These are phyloP conservation scores for Fraxinus quadrangulata DNA, from an alignment of 257 asterid genomes.

Conservation along the genomic window DNA sequence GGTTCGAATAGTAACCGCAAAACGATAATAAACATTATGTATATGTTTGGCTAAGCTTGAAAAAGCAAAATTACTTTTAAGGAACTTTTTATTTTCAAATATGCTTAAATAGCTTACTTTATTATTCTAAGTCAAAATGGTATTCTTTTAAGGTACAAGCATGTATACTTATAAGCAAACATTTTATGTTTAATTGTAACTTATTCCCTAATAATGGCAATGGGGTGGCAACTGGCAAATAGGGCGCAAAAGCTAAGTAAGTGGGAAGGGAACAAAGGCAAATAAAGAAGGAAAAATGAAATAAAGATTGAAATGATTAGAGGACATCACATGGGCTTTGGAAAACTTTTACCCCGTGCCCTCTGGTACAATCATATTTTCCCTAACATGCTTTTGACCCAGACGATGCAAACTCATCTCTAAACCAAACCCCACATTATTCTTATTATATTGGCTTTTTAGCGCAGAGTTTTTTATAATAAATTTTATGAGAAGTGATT, in stretches of 20 bases:
- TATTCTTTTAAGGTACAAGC: too few species aligned
- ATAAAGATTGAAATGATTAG: conserved; percentile 20
- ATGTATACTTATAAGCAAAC: too few species aligned
- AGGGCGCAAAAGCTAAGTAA: conserved; percentile 10
- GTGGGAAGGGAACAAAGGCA: conserved; percentile 13
- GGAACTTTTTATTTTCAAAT: too few species aligned
- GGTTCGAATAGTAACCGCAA: too few species aligned
- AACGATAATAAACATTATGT: too few species aligned
- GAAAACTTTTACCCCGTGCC: conserved; percentile 38
- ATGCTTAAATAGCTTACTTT: too few species aligned
- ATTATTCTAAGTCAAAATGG: too few species aligned
- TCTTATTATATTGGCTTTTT: not conserved
- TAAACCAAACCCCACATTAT: conserved; percentile 15
- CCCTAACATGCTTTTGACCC: conserved; percentile 19
- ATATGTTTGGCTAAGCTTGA: too few species aligned
- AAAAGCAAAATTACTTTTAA: too few species aligned
- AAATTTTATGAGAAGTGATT: too few species aligned
- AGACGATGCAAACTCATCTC: conserved; percentile 30
- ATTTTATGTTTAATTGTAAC: not conserved
- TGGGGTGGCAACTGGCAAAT: conserved; percentile 1
- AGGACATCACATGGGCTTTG: conserved; percentile 43
- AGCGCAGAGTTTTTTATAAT: too few species aligned
- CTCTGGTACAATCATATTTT: conserved; percentile 29
- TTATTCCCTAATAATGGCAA: too few species aligned
- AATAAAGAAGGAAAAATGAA: conserved; percentile 11